A percentile compares a stretch with the other conserved stretches of the same genome.
These are phyloP conservation scores for Hypoxylon sp. DNA, from an alignment of 2,329 filamentous ascomycete species.

Conservation along the genomic window DNA sequence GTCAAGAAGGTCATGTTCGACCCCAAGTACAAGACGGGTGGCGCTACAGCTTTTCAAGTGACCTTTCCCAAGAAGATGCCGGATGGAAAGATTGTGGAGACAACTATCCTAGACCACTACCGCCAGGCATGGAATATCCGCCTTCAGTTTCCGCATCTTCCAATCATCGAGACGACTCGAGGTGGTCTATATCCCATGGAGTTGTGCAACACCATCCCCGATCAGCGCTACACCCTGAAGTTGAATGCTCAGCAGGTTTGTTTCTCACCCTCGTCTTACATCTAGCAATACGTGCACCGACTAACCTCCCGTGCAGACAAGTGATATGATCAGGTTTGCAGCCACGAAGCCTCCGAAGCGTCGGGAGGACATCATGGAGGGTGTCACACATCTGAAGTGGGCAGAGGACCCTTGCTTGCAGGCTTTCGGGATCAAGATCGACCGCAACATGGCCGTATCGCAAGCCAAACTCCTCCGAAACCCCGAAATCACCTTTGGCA, in stretches of 20 bases:
- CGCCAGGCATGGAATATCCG: constrained; percentile 59
- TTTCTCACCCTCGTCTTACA: neutral
- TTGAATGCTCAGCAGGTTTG: constrained; percentile 61
- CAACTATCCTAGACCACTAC: constrained; percentile 64
- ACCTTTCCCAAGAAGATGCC: constrained; percentile 60
- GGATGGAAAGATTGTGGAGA: constrained; percentile 51
- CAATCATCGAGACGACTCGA: constrained; percentile 65
- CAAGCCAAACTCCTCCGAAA: constrained; percentile 75
- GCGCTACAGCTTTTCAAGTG: constrained; percentile 59
- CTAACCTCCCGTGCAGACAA: constrained; percentile 63
- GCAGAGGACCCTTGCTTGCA: constrained; percentile 71
- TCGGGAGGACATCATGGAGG: constrained; percentile 71
- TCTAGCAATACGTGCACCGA: neutral
- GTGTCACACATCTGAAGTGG: constrained; percentile 74
- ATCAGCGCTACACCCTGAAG: constrained; percentile 71
- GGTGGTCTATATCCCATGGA: constrained; percentile 69
- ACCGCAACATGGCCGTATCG: constrained; percentile 67
- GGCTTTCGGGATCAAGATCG: constrained; percentile 78
- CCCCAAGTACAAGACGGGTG: constrained; percentile 52
- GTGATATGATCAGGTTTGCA: constrained; percentile 91
- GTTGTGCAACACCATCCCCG: constrained; percentile 58
- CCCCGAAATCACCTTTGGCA: constrained; percentile 75
- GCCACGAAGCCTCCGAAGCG: constrained; percentile 78
- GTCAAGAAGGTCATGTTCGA: constrained; percentile 61
- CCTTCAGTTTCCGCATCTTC: constrained; percentile 58